Base-by-base conservation (phyloP, 2,329 filamentous ascomycete species). In the Talaromyces sp. region DNA sequence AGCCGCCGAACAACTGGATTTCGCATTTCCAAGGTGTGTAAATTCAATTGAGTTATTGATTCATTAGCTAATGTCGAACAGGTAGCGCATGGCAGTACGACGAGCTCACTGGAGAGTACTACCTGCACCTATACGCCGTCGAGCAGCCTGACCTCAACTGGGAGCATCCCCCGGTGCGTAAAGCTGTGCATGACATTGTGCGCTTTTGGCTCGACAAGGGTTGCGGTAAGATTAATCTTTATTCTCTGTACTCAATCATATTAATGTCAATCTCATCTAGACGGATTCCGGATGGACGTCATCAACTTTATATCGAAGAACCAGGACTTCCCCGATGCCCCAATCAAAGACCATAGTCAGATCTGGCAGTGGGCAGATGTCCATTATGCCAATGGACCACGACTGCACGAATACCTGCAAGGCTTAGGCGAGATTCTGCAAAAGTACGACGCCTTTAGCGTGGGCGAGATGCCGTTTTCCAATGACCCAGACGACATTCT, bases 91-190 rank as follows among this genome's bases (percentile, higher is more conserved):
- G 77, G 76, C 67, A 86, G 61, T 92, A 85, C 78, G 89, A 92
- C 66, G 85, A 89, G 65, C 70, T 74, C n/a, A 90, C 88, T 0
- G 79, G 81, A 54, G 88, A 92, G 73, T 92, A 91, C 72, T 92
- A 91, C 67, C 83, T 92, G 0, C 86, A 89, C 63, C 80, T 94
- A 11, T 95, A 91, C 71, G 85, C 87, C 7, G 83, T 82, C 5
- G 85, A 90, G 64, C 90, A 93, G 70, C 90, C 91, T 0, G 91
- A 94, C 66, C 80, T 94, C n/a, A 94, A 94, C 74, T 94, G 90
- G 89, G 88, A 92, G 68, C 89, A 88, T 60, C 79, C 80, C 0
- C 84, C 83, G 10, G 84, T 88, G 0, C 83, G 89, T 17, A 76
- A 83, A 52, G 90, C 89, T 1, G 85, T 92, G 7, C 89, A 91